A percentile compares a stretch with the other conserved stretches of the same genome.
phyloP scores from a whole-genome alignment of 208 protist genomes.

The Lotmaria passim region DNA sequence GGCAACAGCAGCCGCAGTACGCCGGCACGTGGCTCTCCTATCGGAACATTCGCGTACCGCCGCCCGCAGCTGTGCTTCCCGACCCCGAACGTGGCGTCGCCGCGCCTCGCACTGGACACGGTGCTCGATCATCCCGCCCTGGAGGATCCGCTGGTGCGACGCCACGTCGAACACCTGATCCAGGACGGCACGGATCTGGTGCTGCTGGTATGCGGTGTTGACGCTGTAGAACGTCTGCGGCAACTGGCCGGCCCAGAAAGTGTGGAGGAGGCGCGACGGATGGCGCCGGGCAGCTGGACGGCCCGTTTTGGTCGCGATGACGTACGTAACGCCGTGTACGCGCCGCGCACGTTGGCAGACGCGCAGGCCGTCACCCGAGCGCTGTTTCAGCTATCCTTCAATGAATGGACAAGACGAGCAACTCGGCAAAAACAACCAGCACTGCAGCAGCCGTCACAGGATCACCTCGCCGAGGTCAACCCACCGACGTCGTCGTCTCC shows the following conservation, averaged over 20 bases:
- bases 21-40: not conserved
- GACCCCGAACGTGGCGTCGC: not conserved
- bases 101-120: not conserved
- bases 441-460: conserved; percentile 7
- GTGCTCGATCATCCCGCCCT: conserved; percentile 3
- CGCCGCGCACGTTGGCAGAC: conserved; percentile 53
- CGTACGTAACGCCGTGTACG: conserved; percentile 72
- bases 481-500: not conserved
- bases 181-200: conserved; percentile 68
- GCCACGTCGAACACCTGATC: conserved; percentile 54
- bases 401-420: not conserved
- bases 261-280: conserved; percentile 51
- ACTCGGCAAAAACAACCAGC: not conserved
- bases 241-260: conserved; percentile 74
- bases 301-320: conserved; percentile 63
- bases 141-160: conserved; percentile 10
- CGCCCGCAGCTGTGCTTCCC: conserved; percentile 1
- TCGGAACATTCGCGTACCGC: not conserved
- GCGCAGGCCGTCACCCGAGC: conserved; percentile 45
- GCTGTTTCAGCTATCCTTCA: conserved; percentile 40
- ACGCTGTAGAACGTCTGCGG: conserved; percentile 66
- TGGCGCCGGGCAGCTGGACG: conserved; percentile 54
- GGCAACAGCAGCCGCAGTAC: not conserved
- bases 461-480: not conserved
- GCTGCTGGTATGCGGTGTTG: conserved; percentile 52